Conservation (phyloP, 345 rosid species). For the Pistacia vera region DNA sequence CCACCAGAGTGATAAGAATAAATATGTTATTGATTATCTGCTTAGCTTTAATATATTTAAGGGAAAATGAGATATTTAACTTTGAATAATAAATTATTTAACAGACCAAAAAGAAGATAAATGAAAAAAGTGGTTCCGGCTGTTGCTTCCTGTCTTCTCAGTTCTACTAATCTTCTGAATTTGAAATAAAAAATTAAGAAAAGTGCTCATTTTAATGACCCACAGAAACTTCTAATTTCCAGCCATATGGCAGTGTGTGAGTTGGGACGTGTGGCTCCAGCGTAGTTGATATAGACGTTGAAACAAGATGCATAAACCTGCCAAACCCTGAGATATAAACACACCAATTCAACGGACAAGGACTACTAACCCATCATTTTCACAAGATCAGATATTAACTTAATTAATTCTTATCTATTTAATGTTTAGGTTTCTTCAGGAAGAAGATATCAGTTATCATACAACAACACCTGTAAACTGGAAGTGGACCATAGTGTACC, state of each 20-base stretch:
- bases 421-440: background rate
- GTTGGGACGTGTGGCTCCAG: background rate
- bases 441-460: background rate
- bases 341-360: background rate
- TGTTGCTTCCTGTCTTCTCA: background rate
- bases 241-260: background rate
- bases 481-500: background rate
- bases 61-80: background rate
- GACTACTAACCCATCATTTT: background rate
- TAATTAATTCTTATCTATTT: background rate
- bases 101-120: background rate
- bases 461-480: background rate
- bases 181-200: too few relatives aligned
- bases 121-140: background rate
- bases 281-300: background rate
- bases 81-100: too few relatives aligned
- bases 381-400: background rate
- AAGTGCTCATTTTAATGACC: too few relatives aligned
- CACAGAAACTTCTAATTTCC: background rate
- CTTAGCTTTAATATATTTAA: background rate
- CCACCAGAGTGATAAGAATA: too few relatives aligned
- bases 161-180: background rate
- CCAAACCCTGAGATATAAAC: background rate
- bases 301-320: background rate
- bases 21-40: too few relatives aligned